Conservation (phyloP, 768 basidiomycete genomes). For the Trametopsis cervina region DNA sequence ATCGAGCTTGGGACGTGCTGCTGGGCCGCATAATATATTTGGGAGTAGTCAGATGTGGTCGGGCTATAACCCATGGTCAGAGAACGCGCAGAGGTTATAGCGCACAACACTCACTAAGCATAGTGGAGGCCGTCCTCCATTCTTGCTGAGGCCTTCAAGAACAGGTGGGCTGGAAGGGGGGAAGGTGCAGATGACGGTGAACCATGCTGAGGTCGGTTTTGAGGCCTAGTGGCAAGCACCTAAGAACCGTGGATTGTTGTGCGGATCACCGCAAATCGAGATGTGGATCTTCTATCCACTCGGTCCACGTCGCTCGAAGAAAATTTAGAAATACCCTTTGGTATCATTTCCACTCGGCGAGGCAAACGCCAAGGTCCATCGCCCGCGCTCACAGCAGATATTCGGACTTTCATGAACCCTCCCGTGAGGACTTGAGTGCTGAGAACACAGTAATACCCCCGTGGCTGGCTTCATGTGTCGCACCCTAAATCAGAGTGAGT, state of each 20-base stretch:
- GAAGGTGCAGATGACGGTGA: constrained; percentile 17
- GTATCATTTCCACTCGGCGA: too few species aligned
- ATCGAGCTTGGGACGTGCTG: not conserved
- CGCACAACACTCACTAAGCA: constrained; percentile 19
- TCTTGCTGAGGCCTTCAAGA: constrained; percentile 14
- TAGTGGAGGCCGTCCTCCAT: constrained; percentile 29
- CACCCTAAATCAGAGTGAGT: constrained; percentile 25
- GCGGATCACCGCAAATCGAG: constrained; percentile 32
- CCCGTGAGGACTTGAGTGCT: too few species aligned
- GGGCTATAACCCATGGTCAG: not conserved
- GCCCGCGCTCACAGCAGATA: too few species aligned
- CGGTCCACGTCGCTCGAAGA: not conserved
- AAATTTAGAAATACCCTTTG: too few species aligned
- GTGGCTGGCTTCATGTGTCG: constrained; percentile 28
- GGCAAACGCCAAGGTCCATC: too few species aligned
- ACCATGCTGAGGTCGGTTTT: constrained; percentile 21
- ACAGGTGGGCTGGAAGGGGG: constrained; percentile 14
- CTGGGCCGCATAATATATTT: not conserved
- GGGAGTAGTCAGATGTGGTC: not conserved
- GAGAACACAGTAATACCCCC: too few species aligned
- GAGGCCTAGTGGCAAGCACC: constrained; percentile 16
- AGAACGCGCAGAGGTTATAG: not conserved
- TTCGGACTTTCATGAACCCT: too few species aligned
- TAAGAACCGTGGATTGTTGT: constrained; percentile 22
- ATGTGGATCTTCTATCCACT: not conserved